These are phyloP conservation scores for Clavariopsis aquatica DNA, from an alignment of 495 filamentous ascomycete species.

Conservation along the genomic window DNA sequence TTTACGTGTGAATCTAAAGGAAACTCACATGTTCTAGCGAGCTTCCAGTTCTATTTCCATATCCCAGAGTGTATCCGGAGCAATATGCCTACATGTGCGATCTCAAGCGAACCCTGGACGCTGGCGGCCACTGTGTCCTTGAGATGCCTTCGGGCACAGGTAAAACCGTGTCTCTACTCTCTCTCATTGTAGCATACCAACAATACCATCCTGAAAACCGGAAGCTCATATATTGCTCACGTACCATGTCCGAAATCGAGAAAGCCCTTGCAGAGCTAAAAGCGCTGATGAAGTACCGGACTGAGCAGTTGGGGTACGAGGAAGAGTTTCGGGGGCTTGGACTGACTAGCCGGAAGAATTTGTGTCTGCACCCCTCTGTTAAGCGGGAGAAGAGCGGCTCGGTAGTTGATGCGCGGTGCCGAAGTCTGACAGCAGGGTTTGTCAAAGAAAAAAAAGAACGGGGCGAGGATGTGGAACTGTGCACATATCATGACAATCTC, in stretches of 20 bases:
- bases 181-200: slow-evolving; percentile 95
- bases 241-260: slow-evolving; percentile 94
- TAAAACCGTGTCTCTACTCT: slow-evolving; percentile 94
- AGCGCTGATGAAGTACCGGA: slow-evolving; percentile 88
- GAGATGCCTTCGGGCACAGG: slow-evolving; percentile 99
- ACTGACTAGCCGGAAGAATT: slow-evolving; percentile 92
- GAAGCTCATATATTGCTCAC: slow-evolving; percentile 98
- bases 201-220: slow-evolving; percentile 84
- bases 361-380: slow-evolving; percentile 94
- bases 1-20: not conserved
- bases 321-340: slow-evolving; percentile 94
- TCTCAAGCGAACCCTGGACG: slow-evolving; percentile 94
- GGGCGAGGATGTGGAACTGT: slow-evolving; percentile 90
- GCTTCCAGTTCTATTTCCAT: slow-evolving; percentile 92
- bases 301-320: slow-evolving; percentile 77
- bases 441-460: slow-evolving; percentile 94
- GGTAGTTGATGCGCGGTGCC: slow-evolving; percentile 90
- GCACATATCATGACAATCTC: slow-evolving; percentile 95
- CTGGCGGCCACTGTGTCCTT: slow-evolving; percentile 91
- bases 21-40: slow-evolving; percentile 58
- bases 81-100: slow-evolving; percentile 99
- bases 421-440: slow-evolving; percentile 94
- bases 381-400: slow-evolving; percentile 92
- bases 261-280: slow-evolving; percentile 93
- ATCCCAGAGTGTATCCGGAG: slow-evolving; percentile 95